phyloP scores from a whole-genome alignment of 2,329 filamentous ascomycete genomes.

The Ciborinia camelliae region DNA sequence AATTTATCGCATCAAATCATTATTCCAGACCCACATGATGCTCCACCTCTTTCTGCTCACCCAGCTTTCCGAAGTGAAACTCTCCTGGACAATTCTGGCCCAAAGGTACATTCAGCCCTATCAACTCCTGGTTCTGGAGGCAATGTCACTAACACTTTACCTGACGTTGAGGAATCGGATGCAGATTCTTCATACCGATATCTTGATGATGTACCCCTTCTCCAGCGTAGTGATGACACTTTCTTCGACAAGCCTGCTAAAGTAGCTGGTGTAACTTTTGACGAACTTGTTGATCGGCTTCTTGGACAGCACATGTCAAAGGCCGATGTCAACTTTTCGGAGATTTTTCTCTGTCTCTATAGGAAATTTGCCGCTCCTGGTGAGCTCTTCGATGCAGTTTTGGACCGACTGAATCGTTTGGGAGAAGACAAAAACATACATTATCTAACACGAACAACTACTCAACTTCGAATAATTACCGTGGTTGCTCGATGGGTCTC shows the following conservation, averaged over 20 bases:
- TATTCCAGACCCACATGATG: slow-evolving; percentile 33
- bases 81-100: slow-evolving; percentile 26
- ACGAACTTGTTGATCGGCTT: slow-evolving; percentile 82
- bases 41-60: slow-evolving; percentile 36
- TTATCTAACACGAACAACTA: slow-evolving; percentile 72
- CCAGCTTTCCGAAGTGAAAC: slow-evolving; percentile 35
- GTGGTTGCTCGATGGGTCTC: slow-evolving; percentile 87
- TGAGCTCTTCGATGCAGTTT: slow-evolving; percentile 72
- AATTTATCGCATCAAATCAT: slow-evolving; percentile 35
- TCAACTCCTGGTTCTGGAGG: slow-evolving; percentile 25
- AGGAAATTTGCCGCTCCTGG: slow-evolving; percentile 86
- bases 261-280: slow-evolving; percentile 54
- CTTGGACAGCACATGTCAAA: slow-evolving; percentile 78
- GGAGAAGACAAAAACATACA: slow-evolving; percentile 63
- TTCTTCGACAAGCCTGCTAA: slow-evolving; percentile 53
- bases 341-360: slow-evolving; percentile 89
- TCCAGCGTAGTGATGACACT: slow-evolving; percentile 64
- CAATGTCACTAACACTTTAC: slow-evolving; percentile 30
- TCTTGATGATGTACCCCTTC: slow-evolving; percentile 64
- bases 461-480: slow-evolving; percentile 79
- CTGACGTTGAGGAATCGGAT: slow-evolving; percentile 60
- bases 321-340: slow-evolving; percentile 81
- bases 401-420: slow-evolving; percentile 69
- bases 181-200: slow-evolving; percentile 63
- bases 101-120: slow-evolving; percentile 27